Base-by-base conservation (phyloP, 768 basidiomycete genomes). In the Xerocomellus intermedius region DNA sequence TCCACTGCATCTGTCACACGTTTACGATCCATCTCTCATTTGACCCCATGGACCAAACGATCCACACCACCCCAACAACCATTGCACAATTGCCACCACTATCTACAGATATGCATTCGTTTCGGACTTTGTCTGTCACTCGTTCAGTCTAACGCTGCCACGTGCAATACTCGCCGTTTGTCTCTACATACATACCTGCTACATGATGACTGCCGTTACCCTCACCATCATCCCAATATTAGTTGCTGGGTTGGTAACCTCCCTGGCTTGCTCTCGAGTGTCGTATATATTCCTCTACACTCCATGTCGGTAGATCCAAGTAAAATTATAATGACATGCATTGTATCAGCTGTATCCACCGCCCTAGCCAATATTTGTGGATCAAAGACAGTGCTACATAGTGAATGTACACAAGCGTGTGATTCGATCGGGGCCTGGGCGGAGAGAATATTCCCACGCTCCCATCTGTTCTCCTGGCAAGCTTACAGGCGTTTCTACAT, bases 181-280 rank as follows among this genome's bases (percentile, higher is more conserved):
- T 49, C 44, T 51, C 26, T 59, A 59, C 39, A 55, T 48, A 57
- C 54, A 56, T 63, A 61, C 67, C 62, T 68, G 54, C 62, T 57
- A 50, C 50, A 41, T 33, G 50, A 57, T n/a, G 39, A 52, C 35
- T 53, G 49, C 54, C 42, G 51, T n/a, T 46, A 56, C 54, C 48
- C 38, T 42, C 24, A 33, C 33, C 30, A 26, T 13, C 13, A 53
- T 24, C n/a, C 36, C 3, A 2, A 19, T 19, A 37, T 24, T 48
- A 30, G 46, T 26, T 17, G 13, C 28, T 56, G 56, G 52, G 43
- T 46, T 36, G 42, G 30, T 39, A 48, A 39, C 28, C 36, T 54
- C 32, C 48, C 35, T 49, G 48, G 56, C 50, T 51, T 54, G 64
- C 55, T 67, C 52, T 33, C 42, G 26, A 42, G 42, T 49, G 53